Base-by-base conservation (phyloP, 73 alveolate species). In the Uronychia setigera region DNA sequence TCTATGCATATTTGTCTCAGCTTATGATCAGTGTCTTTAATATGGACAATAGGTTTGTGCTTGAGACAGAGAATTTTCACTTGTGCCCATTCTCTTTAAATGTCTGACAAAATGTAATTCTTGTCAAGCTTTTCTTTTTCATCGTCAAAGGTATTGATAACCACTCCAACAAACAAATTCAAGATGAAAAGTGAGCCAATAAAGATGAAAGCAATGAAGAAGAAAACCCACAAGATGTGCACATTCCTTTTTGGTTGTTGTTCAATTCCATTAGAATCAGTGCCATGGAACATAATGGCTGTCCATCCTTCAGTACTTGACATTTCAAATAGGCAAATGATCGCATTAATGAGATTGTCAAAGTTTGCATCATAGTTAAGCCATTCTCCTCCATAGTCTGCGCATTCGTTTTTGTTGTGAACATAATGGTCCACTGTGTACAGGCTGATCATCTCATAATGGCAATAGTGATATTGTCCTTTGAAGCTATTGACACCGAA, bases 231-330 rank as follows among this genome's bases (percentile, higher is more conserved):
- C 1, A 1, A 33, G 28, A 0, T 14, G 67, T 88, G 14, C 31
- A 29, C 14, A 30, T 82, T 35, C 29, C 31, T 14, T 19, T 35
- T 58, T 0, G 94, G 94, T 28, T 81, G 81, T 31, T 46, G 25
- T 14, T 59, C 88, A 0, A 81, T 59, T 25, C 91, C 94, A 9
- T 1, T 59, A 1, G 91, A 77, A 77, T 88, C 94, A 57, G 83
- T 34, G 9, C 90, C 94, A 32, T 29, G 28, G 29, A 26, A 76
- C 89, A 82, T 82, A 26, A 74, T 60, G 31, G 26, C 74, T 30
- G 32, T n/a, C 93, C 93, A 87, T 1, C 82, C 90, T 29, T 87
- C 93, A 13, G 81, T 74, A 0, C 84, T 81, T 79, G 67, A 35
- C 58, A 87, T 87, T 33, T 67, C 80, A 74, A 87, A 87, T 26